These are phyloP conservation scores for Trametes elegans DNA, from an alignment of 768 basidiomycete genomes.

Conservation along the genomic window DNA sequence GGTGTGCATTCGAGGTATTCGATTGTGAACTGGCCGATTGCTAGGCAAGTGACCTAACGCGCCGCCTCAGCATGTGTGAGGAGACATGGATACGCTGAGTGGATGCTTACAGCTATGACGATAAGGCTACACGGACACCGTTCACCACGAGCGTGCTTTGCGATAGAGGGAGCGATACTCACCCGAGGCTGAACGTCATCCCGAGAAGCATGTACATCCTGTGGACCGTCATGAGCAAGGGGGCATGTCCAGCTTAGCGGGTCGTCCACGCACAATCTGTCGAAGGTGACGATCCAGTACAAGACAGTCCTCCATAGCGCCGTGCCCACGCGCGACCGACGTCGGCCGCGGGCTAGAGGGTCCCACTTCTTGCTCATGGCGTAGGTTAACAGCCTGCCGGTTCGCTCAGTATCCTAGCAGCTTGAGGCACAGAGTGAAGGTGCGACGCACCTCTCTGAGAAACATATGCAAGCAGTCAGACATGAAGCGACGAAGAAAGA, in stretches of 20 bases:
- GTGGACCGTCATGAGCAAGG: not conserved
- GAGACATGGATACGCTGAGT: not conserved
- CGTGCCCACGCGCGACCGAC: constrained; percentile 41
- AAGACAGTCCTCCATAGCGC: constrained; percentile 54
- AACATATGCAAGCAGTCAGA: constrained; percentile 47
- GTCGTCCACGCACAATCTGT: constrained; percentile 65
- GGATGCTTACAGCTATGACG: constrained; percentile 45
- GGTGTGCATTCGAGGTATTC: constrained; percentile 36
- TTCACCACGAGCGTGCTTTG: not conserved
- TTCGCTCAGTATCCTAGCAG: not conserved
- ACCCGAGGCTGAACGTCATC: constrained; percentile 74
- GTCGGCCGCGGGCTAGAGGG: constrained; percentile 35
- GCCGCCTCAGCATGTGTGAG: not conserved
- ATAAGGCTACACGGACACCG: constrained; percentile 39
- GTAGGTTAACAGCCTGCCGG: constrained; percentile 47
- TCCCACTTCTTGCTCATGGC: constrained; percentile 47
- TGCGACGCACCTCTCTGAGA: constrained; percentile 51
- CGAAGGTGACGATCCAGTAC: constrained; percentile 55
- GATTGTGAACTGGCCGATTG: constrained; percentile 56
- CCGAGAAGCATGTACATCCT: constrained; percentile 73
- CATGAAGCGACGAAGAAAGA: constrained; percentile 47
- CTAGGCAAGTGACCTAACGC: constrained; percentile 57
- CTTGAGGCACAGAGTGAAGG: not conserved
- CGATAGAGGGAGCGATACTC: constrained; percentile 26
- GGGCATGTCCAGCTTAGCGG: too few relatives aligned